A percentile compares a stretch with the other conserved stretches of the same genome.
These are phyloP conservation scores for Puccinellia tenuiflora DNA, from an alignment of 176 grass and related monocot species.

Conservation along the genomic window DNA sequence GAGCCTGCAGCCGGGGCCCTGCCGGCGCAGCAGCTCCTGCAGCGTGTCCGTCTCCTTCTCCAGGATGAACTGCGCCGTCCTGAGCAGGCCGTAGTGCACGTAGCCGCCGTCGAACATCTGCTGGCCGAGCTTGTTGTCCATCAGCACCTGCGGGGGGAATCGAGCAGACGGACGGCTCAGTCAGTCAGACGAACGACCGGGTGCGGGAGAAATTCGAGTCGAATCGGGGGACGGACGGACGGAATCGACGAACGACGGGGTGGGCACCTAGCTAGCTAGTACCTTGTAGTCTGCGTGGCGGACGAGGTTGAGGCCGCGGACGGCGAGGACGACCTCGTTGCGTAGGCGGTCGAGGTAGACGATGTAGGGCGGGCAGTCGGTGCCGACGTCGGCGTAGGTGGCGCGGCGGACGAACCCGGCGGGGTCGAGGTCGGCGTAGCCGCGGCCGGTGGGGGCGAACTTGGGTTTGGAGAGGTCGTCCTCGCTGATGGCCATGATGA, in stretches of 20 bases:
- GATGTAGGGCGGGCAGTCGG: constrained; percentile 67
- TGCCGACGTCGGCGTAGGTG: constrained; percentile 50
- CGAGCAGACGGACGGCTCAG: no score
- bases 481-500: constrained; percentile 79
- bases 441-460: constrained; percentile 39
- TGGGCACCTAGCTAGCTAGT: no score
- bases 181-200: no score
- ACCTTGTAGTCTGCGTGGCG: constrained; percentile 96
- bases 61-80: constrained; percentile 64
- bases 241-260: no score
- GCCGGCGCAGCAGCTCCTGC: constrained; percentile 23
- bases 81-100: constrained; percentile 88
- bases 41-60: constrained; percentile 61
- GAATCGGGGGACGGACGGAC: no score
- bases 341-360: constrained; percentile 55
- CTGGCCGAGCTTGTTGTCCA: constrained; percentile 88
- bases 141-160: constrained; percentile 51
- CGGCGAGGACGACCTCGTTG: constrained; percentile 76
- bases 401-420: constrained; percentile 42
- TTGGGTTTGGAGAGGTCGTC: constrained; percentile 48
- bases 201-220: no score
- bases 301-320: constrained; percentile 92
- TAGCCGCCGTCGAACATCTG: constrained; percentile 95
- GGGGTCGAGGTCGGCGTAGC: constrained; percentile 36
- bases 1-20: constrained; percentile 56